Conservation (phyloP, 31 red algal genomes). For the Porphyra umbilicalis region DNA sequence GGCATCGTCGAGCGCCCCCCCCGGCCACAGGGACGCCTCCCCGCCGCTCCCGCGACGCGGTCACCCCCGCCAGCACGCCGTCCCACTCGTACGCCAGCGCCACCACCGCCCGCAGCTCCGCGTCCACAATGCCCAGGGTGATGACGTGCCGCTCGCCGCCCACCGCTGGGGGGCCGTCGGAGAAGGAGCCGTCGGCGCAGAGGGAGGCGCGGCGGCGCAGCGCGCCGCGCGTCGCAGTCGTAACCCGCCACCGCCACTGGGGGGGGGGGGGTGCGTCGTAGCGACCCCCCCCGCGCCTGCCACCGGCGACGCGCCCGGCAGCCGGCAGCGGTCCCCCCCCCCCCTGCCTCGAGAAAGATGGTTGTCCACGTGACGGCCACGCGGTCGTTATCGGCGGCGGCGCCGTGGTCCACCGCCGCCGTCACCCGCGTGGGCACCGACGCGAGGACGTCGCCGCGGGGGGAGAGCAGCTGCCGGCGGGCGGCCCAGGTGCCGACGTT, state of each 20-base stretch:
- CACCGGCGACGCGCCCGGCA: neutral
- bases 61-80: neutral
- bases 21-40: neutral
- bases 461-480: neutral
- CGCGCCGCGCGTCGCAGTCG: neutral
- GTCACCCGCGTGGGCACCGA: neutral
- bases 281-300: no score
- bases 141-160: neutral
- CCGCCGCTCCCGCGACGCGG: neutral
- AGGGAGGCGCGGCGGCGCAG: neutral
- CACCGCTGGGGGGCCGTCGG: neutral
- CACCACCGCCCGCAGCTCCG: neutral
- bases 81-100: neutral
- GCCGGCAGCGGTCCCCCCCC: neutral
- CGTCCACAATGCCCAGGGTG: neutral
- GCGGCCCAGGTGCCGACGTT: neutral
- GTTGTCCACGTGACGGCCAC: neutral
- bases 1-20: neutral
- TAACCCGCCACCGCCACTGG: neutral
- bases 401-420: neutral
- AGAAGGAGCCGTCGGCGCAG: neutral
- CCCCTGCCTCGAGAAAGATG: neutral
- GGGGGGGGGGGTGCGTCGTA: neutral
- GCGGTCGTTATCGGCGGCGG: neutral
- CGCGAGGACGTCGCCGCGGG: neutral